These are phyloP conservation scores for Fusarium sp. DNA, from an alignment of 2,329 filamentous ascomycete species.

Conservation along the genomic window DNA sequence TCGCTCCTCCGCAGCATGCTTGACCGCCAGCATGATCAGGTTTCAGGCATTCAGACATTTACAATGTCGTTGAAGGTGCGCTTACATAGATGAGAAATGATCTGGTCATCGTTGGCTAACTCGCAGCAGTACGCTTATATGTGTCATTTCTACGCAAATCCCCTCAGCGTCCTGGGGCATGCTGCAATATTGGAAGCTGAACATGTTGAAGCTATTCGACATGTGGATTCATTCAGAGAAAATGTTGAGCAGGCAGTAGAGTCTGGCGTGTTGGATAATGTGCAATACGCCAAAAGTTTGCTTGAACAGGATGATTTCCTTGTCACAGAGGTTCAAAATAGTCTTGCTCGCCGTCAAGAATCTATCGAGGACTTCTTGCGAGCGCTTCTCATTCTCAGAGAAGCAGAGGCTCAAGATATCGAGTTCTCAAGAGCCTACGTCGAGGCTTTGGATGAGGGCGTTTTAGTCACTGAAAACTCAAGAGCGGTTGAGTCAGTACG, in stretches of 20 bases:
- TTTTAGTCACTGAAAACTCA: slow-evolving; percentile 65
- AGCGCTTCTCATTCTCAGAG: slow-evolving; percentile 61
- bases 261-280: slow-evolving; percentile 56
- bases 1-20: slow-evolving; percentile 73
- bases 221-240: slow-evolving; percentile 75
- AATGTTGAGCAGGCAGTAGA: slow-evolving; percentile 64
- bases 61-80: slow-evolving; percentile 76
- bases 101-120: slow-evolving; percentile 29
- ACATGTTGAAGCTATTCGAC: slow-evolving; percentile 76
- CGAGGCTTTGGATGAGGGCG: slow-evolving; percentile 69
- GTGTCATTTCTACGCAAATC: slow-evolving; percentile 87
- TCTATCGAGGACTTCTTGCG: slow-evolving; percentile 62
- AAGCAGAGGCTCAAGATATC: slow-evolving; percentile 53
- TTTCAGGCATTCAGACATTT: slow-evolving; percentile 81
- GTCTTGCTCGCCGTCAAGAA: slow-evolving; percentile 52
- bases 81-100: neutral
- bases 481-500: slow-evolving; percentile 70
- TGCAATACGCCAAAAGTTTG: slow-evolving; percentile 61
- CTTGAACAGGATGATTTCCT: slow-evolving; percentile 73
- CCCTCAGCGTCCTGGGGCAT: slow-evolving; percentile 73
- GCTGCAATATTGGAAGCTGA: slow-evolving; percentile 63
- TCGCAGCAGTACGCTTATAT: slow-evolving; percentile 79
- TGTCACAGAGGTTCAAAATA: slow-evolving; percentile 56
- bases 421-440: slow-evolving; percentile 72
- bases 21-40: slow-evolving; percentile 80